A percentile compares a stretch with the other conserved stretches of the same genome.
These are phyloP conservation scores for Coemansia sp. DNA, from an alignment of 192 early-diverging fungal genomes.

Conservation along the genomic window DNA sequence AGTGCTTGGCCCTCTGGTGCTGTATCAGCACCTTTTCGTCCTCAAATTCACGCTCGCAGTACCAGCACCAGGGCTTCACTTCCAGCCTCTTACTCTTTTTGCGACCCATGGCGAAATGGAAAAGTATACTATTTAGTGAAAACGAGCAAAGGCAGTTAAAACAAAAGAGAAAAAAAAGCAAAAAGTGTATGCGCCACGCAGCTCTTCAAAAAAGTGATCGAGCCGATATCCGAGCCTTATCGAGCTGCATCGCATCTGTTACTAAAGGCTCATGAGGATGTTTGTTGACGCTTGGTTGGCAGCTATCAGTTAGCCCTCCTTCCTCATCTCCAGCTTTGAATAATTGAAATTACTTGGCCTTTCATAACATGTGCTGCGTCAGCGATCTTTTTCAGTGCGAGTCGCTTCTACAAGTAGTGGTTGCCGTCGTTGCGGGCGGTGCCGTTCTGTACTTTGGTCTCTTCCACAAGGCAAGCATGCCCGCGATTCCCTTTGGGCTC, in stretches of 20 bases:
- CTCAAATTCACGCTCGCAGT: conserved; percentile 94
- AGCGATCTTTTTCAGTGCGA: conserved; percentile 14
- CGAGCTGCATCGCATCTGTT: neutral
- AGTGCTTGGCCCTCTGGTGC: conserved; percentile 93
- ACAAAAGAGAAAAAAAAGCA: neutral
- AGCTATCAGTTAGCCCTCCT: neutral
- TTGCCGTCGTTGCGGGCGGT: conserved; percentile 23
- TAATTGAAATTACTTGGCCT: neutral
- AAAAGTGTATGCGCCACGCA: neutral
- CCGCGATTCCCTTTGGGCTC: conserved; percentile 43
- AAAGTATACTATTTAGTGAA: neutral
- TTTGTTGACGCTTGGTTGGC: neutral
- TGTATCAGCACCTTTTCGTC: conserved; percentile 91
- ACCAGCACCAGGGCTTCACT: conserved; percentile 82
- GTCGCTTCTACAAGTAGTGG: conserved; percentile 14
- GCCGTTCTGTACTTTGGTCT: conserved; percentile 23
- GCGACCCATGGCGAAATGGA: conserved; percentile 22
- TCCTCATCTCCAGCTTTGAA: neutral
- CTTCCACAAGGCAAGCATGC: conserved; percentile 5
- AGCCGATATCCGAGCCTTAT: neutral
- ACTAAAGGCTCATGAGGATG: neutral
- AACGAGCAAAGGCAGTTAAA: neutral
- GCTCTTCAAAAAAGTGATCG: neutral
- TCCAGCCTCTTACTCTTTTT: conserved; percentile 71
- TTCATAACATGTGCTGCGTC: conserved; percentile 11